Percentiles rank a stretch among this genome's conserved stretches.
phyloP scores from a whole-genome alignment of 2,329 filamentous ascomycete species.

The Epichloe festucae region DNA sequence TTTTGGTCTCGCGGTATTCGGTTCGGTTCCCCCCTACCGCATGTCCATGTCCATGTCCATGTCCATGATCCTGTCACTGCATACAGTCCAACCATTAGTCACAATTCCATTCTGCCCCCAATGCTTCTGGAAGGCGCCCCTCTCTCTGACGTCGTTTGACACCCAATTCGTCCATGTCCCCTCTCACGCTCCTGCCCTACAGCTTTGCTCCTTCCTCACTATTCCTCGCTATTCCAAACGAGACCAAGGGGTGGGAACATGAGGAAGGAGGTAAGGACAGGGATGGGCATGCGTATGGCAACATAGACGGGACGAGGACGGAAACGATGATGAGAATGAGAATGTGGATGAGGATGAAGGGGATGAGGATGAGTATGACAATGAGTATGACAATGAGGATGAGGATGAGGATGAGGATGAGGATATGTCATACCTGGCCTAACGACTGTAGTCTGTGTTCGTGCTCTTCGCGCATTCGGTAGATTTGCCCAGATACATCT shows the following conservation, averaged over 20 bases:
- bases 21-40: neutral
- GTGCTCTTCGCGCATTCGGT: constrained; percentile 31
- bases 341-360: too few species aligned
- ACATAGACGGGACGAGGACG: too few species aligned
- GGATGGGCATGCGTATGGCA: neutral
- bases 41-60: neutral
- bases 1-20: neutral
- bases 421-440: constrained; percentile 15
- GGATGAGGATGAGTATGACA: neutral
- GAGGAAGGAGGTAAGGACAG: neutral
- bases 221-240: neutral
- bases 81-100: constrained; percentile 8
- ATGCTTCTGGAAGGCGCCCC: constrained; percentile 5
- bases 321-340: too few species aligned
- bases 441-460: constrained; percentile 21
- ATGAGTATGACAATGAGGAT: neutral
- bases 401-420: neutral
- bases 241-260: neutral
- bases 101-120: constrained; percentile 8
- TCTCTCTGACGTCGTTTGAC: neutral
- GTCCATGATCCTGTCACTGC: constrained; percentile 5
- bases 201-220: constrained; percentile 6
- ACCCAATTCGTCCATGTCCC: neutral
- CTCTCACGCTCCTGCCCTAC: neutral
- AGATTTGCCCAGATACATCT: constrained; percentile 49